Percentiles rank a stretch among this genome's conserved stretches.
Evolutionary conservation across 306 rosid genomes (phyloP).

Genomic region (Hippophae gyantsensis): DNA sequence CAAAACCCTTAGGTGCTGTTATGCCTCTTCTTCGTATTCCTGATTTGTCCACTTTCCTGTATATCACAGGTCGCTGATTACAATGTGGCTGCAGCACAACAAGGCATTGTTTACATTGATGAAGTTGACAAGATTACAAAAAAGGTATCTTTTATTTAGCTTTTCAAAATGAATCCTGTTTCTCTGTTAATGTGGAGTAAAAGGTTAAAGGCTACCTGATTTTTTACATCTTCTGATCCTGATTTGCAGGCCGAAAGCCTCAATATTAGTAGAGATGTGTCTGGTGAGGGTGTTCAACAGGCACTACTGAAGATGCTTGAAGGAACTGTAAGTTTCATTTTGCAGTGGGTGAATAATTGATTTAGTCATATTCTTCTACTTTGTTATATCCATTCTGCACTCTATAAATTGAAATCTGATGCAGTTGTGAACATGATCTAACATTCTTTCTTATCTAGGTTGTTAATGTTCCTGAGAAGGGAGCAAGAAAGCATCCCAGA

Average conservation of each 20-base stretch:
- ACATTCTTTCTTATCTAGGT: slow-evolving; percentile 41
- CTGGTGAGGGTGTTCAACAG: slow-evolving; percentile 98
- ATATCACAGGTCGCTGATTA: slow-evolving; percentile 78
- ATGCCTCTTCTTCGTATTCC: too few species aligned
- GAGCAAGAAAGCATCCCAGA: slow-evolving; percentile 93
- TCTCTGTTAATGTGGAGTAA: slow-evolving; percentile 3
- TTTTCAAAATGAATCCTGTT: neutral
- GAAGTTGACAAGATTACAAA: slow-evolving; percentile 98
- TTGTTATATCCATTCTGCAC: neutral
- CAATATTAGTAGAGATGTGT: slow-evolving; percentile 93
- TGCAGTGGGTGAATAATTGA: neutral
- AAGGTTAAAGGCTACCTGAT: neutral
- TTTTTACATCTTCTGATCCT: slow-evolving; percentile 15
- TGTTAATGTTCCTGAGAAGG: slow-evolving; percentile 98
- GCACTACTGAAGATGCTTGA: slow-evolving; percentile 96
- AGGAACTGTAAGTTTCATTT: slow-evolving; percentile 75
- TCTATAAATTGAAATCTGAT: slow-evolving; percentile 10
- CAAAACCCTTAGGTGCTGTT: too few species aligned
- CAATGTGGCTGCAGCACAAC: slow-evolving; percentile 91
- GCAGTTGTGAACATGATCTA: neutral
- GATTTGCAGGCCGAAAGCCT: slow-evolving; percentile 86
- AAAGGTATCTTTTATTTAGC: slow-evolving; percentile 31
- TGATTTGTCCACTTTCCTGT: neutral
- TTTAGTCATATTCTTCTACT: neutral
- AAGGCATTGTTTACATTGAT: slow-evolving; percentile 94